Evolutionary conservation across 495 filamentous ascomycete species (phyloP).

Genomic region (Oleoguttula mirabilis): DNA sequence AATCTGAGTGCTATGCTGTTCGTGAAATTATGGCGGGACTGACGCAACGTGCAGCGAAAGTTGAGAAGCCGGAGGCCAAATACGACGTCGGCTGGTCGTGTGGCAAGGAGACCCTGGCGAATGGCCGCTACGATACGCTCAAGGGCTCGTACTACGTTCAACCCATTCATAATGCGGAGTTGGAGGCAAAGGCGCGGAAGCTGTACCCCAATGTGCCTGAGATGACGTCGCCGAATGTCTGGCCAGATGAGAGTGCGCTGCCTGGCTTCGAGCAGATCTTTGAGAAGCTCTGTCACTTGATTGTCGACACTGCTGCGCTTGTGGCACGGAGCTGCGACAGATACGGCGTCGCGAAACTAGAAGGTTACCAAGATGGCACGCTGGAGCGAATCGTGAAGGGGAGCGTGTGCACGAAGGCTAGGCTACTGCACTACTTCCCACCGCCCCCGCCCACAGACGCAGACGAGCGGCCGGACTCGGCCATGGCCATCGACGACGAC

Average conservation of each 20-base stretch:
- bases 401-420: slow-evolving; percentile 80
- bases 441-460: slow-evolving; percentile 22
- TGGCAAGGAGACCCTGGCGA: slow-evolving; percentile 87
- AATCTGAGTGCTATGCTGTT: neutral
- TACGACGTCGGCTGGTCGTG: slow-evolving; percentile 63
- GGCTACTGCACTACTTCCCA: slow-evolving; percentile 89
- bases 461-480: slow-evolving; percentile 19
- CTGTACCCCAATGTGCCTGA: slow-evolving; percentile 41
- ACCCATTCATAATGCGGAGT: slow-evolving; percentile 52
- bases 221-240: slow-evolving; percentile 68
- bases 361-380: slow-evolving; percentile 62
- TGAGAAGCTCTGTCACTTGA: slow-evolving; percentile 64
- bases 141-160: slow-evolving; percentile 82
- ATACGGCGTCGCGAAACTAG: slow-evolving; percentile 67
- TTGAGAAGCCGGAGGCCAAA: slow-evolving; percentile 51
- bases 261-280: slow-evolving; percentile 62
- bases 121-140: slow-evolving; percentile 76
- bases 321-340: slow-evolving; percentile 80
- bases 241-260: slow-evolving; percentile 56
- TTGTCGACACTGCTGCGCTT: slow-evolving; percentile 78
- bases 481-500: slow-evolving; percentile 46
- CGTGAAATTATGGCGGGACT: neutral
- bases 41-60: slow-evolving; percentile 33
- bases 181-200: slow-evolving; percentile 19
- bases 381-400: slow-evolving; percentile 75